Percentiles rank a stretch among this genome's conserved stretches.
phyloP scores from a whole-genome alignment of 2,329 filamentous ascomycete genomes.

The Hymenoscyphus fraxineus region DNA sequence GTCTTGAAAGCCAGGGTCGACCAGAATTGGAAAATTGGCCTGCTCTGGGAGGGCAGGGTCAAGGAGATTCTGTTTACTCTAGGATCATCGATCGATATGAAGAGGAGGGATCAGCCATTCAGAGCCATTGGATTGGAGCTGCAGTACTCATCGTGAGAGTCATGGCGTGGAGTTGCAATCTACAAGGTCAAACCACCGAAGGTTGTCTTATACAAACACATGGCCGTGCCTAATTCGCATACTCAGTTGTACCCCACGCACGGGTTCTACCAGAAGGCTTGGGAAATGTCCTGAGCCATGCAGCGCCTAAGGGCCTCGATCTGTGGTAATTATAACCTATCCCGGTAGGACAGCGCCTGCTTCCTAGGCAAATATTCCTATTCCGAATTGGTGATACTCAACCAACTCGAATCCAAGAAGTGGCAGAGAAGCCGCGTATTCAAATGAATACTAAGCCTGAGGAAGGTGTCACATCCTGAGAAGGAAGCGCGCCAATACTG shows the following conservation, averaged over 20 bases:
- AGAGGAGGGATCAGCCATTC: conserved; percentile 71
- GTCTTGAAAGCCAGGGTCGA: conserved; percentile 88
- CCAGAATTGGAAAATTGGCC: conserved; percentile 78
- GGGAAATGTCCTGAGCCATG: not conserved
- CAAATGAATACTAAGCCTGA: not conserved
- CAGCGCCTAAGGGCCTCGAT: not conserved
- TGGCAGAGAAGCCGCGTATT: not conserved
- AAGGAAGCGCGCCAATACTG: not conserved
- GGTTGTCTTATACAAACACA: not conserved
- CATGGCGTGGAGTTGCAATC: not conserved
- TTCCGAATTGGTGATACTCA: not conserved
- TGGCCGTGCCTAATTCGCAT: conserved; percentile 1
- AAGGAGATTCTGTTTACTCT: conserved; percentile 92
- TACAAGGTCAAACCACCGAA: not conserved
- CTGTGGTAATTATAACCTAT: not conserved
- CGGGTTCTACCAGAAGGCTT: not conserved
- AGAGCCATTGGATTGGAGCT: conserved; percentile 73
- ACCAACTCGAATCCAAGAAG: not conserved
- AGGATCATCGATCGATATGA: conserved; percentile 79
- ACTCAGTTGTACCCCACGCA: not conserved
- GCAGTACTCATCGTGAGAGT: conserved; percentile 71
- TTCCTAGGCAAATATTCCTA: not conserved
- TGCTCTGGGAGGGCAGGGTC: conserved; percentile 89
- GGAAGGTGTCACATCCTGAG: not conserved
- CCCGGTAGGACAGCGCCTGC: not conserved